These are phyloP conservation scores for Malassezia cuniculi DNA, from an alignment of 1,284 basidiomycete genomes.

Conservation along the genomic window DNA sequence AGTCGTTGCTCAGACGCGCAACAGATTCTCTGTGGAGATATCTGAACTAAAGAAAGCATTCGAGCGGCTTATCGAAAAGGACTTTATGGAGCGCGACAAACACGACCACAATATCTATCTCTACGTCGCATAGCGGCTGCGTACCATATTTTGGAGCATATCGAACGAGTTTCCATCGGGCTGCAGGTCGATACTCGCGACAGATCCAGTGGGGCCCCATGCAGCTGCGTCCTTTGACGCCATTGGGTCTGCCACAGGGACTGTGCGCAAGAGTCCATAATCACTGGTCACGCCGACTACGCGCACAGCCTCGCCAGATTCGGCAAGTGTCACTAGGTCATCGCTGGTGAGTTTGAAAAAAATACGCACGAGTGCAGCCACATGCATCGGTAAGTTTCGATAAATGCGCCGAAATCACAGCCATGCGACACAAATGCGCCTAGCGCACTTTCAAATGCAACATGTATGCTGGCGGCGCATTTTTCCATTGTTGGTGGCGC, in stretches of 20 bases:
- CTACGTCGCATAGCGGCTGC: slow-evolving; percentile 46
- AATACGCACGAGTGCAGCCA: slow-evolving; percentile 95
- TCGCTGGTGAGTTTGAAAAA: no score
- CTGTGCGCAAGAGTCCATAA: slow-evolving; percentile 70
- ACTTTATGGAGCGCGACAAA: slow-evolving; percentile 41
- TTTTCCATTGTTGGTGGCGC: slow-evolving; percentile 52
- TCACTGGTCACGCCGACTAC: slow-evolving; percentile 78
- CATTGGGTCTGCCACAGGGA: slow-evolving; percentile 48
- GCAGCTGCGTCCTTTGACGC: slow-evolving; percentile 17
- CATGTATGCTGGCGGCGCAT: slow-evolving; percentile 62
- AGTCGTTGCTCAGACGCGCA: slow-evolving; percentile 36
- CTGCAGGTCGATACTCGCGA: slow-evolving; percentile 55
- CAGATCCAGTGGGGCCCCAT: slow-evolving; percentile 14
- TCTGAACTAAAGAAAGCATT: slow-evolving; percentile 43
- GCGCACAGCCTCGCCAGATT: slow-evolving; percentile 50
- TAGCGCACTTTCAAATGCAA: slow-evolving; percentile 71
- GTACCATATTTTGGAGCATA: slow-evolving; percentile 78
- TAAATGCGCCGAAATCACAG: slow-evolving; percentile 39
- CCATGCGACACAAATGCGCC: slow-evolving; percentile 53
- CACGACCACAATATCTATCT: slow-evolving; percentile 34
- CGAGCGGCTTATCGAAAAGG: slow-evolving; percentile 41
- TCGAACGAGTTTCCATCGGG: slow-evolving; percentile 97
- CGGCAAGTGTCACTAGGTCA: slow-evolving; percentile 2
- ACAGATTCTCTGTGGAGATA: slow-evolving; percentile 31
- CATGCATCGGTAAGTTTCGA: slow-evolving; percentile 54